phyloP scores from a whole-genome alignment of 257 asterid genomes.

The Eucommia ulmoides region DNA sequence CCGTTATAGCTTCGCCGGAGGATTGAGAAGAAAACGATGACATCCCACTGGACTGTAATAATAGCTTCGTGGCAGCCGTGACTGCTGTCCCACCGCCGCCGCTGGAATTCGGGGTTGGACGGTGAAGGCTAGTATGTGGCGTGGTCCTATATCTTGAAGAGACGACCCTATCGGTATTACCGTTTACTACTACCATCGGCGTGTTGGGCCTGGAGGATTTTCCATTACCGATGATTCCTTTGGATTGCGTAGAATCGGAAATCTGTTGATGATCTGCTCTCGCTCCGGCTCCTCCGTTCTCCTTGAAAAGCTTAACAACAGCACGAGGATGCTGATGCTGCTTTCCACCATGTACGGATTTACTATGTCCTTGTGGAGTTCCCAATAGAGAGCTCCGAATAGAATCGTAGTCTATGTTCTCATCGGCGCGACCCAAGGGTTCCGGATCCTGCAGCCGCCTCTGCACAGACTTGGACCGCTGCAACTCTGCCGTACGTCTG shows the following conservation, averaged over 20 bases:
- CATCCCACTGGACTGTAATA: constrained; percentile 21
- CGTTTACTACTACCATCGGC: constrained; percentile 29
- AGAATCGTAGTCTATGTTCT: neutral
- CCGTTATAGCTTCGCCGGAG: constrained; percentile 3
- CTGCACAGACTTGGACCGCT: constrained; percentile 8
- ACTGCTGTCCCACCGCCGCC: constrained; percentile 17
- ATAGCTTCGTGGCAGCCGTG: constrained; percentile 56
- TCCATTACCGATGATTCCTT: constrained; percentile 5
- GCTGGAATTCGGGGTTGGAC: constrained; percentile 28
- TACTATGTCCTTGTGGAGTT: neutral
- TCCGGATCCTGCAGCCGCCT: constrained; percentile 8
- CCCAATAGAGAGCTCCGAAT: constrained; percentile 6
- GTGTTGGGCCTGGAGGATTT: constrained; percentile 35
- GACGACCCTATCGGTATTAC: constrained; percentile 35
- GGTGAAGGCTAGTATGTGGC: constrained; percentile 16
- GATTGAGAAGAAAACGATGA: neutral
- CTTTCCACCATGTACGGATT: too few relatives aligned
- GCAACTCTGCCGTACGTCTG: neutral
- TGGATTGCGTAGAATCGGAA: constrained; percentile 10
- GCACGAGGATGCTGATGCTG: constrained; percentile 12
- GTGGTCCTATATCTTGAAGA: constrained; percentile 50
- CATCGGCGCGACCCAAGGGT: neutral
- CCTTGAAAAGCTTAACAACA: constrained; percentile 1
- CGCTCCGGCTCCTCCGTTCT: constrained; percentile 14
- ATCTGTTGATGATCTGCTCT: constrained; percentile 17